Evolutionary conservation across 352 stramenopile species (phyloP), one percentile per base, ranked within the genome.

Genomic region (Thalassiosira mediterranea): DNA sequence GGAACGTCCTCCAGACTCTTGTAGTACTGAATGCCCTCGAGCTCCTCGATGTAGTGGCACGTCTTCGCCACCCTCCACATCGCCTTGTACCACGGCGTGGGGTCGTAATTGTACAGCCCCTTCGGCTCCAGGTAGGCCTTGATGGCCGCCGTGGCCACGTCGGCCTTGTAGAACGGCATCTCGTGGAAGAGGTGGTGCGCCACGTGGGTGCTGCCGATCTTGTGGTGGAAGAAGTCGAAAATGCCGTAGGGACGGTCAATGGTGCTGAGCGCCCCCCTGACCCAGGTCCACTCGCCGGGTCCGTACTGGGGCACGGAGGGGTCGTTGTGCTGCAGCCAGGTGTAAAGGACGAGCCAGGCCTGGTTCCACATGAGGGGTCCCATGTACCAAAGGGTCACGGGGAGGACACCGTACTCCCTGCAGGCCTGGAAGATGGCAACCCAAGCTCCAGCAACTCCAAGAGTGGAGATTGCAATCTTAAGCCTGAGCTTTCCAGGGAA

Each of bases 171-270:
- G 83, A 98, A 98, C 13, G 97, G 97, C 94, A 99, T 98, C 89
- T 98, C 97, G 80, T 96, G 97, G 84, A 99, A 99, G 53, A 99
- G 94, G 86, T 99, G 97, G 87, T 99, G 97, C 56, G 90, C 94
- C 57, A 99, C 96, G 88, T 99, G 97, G 37, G 96, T 99, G 88
- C 97, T 95, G 32, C 95, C 92, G 82, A 99, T 99, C 87, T 96
- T 95, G 90, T 99, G 97, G 78, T 98, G 93, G 63, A 98, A 95
- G 70, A 95, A 93, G 83, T 99, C 95, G 60, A 99, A 94, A 73
- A 98, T 97, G 37, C 88, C 66, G 67, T 98, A 99, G 0, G 94
- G 94, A n/a, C 97, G 94, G 88, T 99, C 97, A 61, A 99, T 97
- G 0, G 97, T 99, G 82, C 91, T 97, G 17, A 99, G 87, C 2